A percentile compares a stretch with the other conserved stretches of the same genome.
These are phyloP conservation scores for Pyrus hybrid DNA, from an alignment of 331 rosid genomes.

Conservation along the genomic window DNA sequence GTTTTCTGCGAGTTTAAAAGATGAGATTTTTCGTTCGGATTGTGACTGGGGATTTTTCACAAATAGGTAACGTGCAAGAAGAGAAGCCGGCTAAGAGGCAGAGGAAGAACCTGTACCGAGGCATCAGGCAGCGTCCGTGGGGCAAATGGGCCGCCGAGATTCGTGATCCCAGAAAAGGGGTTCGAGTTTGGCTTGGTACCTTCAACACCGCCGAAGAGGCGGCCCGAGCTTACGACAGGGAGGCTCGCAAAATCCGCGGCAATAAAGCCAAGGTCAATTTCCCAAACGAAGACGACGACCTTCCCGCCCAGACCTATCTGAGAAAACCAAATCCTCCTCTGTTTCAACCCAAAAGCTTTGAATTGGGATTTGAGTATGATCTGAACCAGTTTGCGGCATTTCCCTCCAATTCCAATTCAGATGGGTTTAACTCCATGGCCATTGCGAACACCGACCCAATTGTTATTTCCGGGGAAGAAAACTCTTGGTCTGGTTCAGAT, in stretches of 20 bases:
- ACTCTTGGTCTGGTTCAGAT: slow-evolving; percentile 28
- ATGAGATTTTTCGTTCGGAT: neutral
- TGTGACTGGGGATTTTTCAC: slow-evolving; percentile 5
- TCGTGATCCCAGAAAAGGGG: slow-evolving; percentile 94
- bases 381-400: slow-evolving; percentile 40
- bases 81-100: slow-evolving; percentile 68
- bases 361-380: slow-evolving; percentile 44
- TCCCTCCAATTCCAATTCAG: neutral
- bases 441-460: slow-evolving; percentile 6
- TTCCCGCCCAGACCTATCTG: slow-evolving; percentile 6
- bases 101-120: slow-evolving; percentile 89
- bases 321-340: neutral
- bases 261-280: slow-evolving; percentile 95
- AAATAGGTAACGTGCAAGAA: slow-evolving; percentile 31
- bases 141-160: slow-evolving; percentile 99
- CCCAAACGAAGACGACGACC: slow-evolving; percentile 59
- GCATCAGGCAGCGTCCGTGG: slow-evolving; percentile 97
- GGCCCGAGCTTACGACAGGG: slow-evolving; percentile 89
- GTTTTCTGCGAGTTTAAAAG: neutral
- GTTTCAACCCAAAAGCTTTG: slow-evolving; percentile 25
- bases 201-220: slow-evolving; percentile 96
- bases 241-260: slow-evolving; percentile 89
- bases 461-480: slow-evolving; percentile 26
- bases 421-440: slow-evolving; percentile 4
- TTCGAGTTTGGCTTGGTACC: slow-evolving; percentile 96